Evolutionary conservation across 345 rosid species (phyloP), one percentile per base, ranked within the genome.

Genomic region (Euphorbia pulcherrima): DNA sequence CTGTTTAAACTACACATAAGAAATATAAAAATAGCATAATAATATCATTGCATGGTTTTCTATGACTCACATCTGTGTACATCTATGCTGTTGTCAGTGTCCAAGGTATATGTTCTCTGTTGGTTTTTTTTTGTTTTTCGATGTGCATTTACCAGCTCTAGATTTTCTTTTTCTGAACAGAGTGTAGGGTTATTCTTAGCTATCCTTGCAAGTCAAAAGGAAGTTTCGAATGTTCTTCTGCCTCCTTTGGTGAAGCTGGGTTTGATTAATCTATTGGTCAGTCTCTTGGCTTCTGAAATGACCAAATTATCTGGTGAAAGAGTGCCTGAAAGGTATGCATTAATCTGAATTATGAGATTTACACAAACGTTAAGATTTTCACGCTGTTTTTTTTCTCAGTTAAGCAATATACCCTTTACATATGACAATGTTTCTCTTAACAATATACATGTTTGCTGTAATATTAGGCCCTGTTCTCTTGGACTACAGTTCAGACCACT

Each of bases 281-380:
- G 79, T 80, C 94, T 93, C 77, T 68, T 90, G 53, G 78, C 84
- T 30, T 77, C 76, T 71, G 97, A 93, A 82, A 87, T 93, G 83
- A 77, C 67, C 81, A 82, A 75, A 77, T 71, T 88, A 76, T 75
- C 67, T 24, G 67, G 41, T 41, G 92, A 88, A 65, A 83, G 83
- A 80, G 65, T 66, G 63, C 84, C 88, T 62, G 90, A 93, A 83
- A 93, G 98, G 97, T 93, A 84, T 13, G 52, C 35, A 65, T 60
- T 40, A 60, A 24, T 39, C 65, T 64, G 39, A 27, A 27, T 37
- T n/a, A n/a, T n/a, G n/a, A n/a, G n/a, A n/a, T n/a, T n/a, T n/a
- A n/a, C n/a, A n/a, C n/a, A n/a, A n/a, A n/a, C n/a, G n/a, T n/a
- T n/a, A n/a, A n/a, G n/a, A n/a, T n/a, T n/a, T n/a, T n/a, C n/a